phyloP scores from a whole-genome alignment of 129 eudicot genomes.

The Lactuca saligna region DNA sequence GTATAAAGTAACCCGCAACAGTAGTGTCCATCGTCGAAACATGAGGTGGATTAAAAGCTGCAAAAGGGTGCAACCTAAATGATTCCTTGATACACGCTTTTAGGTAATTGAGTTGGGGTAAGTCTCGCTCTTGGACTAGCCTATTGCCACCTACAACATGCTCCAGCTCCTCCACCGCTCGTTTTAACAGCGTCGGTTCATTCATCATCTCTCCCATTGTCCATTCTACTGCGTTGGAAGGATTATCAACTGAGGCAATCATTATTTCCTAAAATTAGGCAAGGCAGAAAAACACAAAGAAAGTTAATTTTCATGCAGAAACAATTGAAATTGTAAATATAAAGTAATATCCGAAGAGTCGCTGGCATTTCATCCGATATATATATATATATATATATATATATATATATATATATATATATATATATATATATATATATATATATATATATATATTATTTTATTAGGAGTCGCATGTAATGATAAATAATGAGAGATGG shows the following conservation, averaged over 20 bases:
- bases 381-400: too few species aligned
- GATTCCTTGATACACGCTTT: slow-evolving; percentile 21
- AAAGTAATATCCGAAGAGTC: too few species aligned
- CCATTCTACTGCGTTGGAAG: slow-evolving; percentile 8
- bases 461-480: background rate
- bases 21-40: background rate
- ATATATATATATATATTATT: too few species aligned
- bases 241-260: background rate
- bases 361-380: too few species aligned
- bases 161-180: slow-evolving; percentile 13
- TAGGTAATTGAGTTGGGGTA: slow-evolving; percentile 18
- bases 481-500: too few species aligned
- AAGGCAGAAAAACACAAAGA: background rate
- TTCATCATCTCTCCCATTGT: background rate
- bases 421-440: too few species aligned
- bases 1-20: slow-evolving; percentile 22
- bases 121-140: slow-evolving; percentile 5
- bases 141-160: background rate
- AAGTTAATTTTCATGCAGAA: too few species aligned
- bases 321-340: too few species aligned
- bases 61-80: slow-evolving; percentile 14
- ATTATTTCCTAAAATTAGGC: background rate
- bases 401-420: too few species aligned
- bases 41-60: slow-evolving; percentile 22
- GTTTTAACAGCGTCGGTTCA: background rate